Evolutionary conservation across 495 filamentous ascomycete species (phyloP).

Genomic region (Schizothecium vesticola): DNA sequence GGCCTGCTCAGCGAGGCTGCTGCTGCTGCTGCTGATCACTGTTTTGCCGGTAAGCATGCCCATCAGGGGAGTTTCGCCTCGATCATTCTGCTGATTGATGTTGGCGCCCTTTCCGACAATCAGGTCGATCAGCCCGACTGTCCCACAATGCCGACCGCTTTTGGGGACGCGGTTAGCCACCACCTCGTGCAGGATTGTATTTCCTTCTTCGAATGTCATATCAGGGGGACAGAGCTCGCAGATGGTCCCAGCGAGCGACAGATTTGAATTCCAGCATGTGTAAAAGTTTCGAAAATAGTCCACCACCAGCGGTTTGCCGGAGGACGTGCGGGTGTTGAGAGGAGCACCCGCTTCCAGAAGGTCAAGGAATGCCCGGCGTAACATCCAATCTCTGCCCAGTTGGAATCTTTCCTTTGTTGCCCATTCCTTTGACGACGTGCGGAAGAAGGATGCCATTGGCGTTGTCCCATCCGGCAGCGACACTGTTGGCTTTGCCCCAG

Average conservation of each 20-base stretch:
- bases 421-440: not conserved
- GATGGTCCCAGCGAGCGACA: not conserved
- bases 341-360: not conserved
- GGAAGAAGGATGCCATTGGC: not conserved
- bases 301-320: not conserved
- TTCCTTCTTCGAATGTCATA: not conserved
- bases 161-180: not conserved
- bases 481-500: not conserved
- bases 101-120: not conserved
- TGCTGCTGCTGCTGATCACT: no score
- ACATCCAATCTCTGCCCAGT: not conserved
- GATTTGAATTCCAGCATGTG: not conserved
- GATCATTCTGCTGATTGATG: not conserved
- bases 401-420: not conserved
- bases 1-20: not conserved
- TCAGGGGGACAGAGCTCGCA: not conserved
- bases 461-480: not conserved
- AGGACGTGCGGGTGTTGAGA: not conserved
- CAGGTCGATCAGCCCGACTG: not conserved
- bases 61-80: not conserved
- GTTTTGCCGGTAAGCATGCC: not conserved
- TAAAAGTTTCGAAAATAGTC: not conserved
- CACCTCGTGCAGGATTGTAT: not conserved
- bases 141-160: not conserved
- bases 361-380: not conserved